These are phyloP conservation scores for Hygrocybe punicea DNA, from an alignment of 768 basidiomycete genomes.

Conservation along the genomic window DNA sequence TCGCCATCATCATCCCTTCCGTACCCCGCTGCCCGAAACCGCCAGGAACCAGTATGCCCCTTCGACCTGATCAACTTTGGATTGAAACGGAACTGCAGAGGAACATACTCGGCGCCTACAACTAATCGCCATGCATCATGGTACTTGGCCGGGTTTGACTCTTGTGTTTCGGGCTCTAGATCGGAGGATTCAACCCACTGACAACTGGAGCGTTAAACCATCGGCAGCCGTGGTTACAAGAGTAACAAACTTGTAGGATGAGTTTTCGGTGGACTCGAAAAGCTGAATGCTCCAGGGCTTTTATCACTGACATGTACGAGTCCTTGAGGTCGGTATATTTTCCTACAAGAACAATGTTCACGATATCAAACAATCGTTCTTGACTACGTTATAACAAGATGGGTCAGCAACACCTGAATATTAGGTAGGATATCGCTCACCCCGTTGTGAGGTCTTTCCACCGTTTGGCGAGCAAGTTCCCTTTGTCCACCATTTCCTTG, in stretches of 20 bases:
- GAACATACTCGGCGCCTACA: conserved; percentile 77
- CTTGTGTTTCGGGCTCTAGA: conserved; percentile 77
- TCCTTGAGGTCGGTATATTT: conserved; percentile 97
- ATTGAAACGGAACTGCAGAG: not conserved
- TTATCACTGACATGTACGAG: conserved; percentile 97
- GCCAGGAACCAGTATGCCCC: conserved; percentile 95
- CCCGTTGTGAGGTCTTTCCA: conserved; percentile 84
- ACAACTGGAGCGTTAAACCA: not conserved
- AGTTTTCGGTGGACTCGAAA: conserved; percentile 88
- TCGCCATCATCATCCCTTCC: conserved; percentile 98
- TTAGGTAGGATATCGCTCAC: conserved; percentile 41
- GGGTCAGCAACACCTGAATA: not conserved
- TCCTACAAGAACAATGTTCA: conserved; percentile 88
- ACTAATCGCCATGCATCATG: conserved; percentile 95
- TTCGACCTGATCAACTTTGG: conserved; percentile 27
- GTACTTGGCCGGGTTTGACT: conserved; percentile 78
- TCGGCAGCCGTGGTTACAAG: not conserved
- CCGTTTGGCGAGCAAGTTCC: conserved; percentile 58
- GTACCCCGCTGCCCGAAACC: conserved; percentile 93
- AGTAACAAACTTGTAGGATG: conserved; percentile 60
- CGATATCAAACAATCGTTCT: conserved; percentile 86
- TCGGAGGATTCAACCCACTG: conserved; percentile 97
- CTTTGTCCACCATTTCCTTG: conserved; percentile 55
- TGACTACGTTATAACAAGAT: conserved; percentile 50
- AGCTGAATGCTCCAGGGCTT: conserved; percentile 94